phyloP scores from a whole-genome alignment of 2,329 filamentous ascomycete genomes.

The Penicillium sp. region DNA sequence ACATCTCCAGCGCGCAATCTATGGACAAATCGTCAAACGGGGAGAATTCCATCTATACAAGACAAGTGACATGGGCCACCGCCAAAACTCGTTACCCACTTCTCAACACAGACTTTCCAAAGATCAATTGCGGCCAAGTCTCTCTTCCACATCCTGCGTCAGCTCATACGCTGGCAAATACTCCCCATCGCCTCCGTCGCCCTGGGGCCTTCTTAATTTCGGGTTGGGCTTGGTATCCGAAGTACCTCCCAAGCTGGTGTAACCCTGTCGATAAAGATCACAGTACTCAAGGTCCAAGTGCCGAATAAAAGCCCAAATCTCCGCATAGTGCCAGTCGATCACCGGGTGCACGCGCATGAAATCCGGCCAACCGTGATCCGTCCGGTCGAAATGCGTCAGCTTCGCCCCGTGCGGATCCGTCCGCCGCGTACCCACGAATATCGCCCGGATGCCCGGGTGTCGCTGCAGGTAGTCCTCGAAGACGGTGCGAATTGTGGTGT shows the following conservation, averaged over 20 bases:
- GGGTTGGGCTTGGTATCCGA: slow-evolving; percentile 90
- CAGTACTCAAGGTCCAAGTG: slow-evolving; percentile 82
- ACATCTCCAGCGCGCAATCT: slow-evolving; percentile 13
- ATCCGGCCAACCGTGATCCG: slow-evolving; percentile 82
- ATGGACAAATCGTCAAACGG: slow-evolving; percentile 4
- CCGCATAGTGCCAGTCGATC: slow-evolving; percentile 94
- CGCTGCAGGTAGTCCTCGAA: slow-evolving; percentile 69
- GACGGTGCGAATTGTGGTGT: slow-evolving; percentile 67
- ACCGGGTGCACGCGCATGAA: slow-evolving; percentile 95
- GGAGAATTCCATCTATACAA: slow-evolving; percentile 13
- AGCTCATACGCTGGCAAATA: slow-evolving; percentile 26
- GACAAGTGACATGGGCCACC: not conserved
- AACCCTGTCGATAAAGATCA: slow-evolving; percentile 79
- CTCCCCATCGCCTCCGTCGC: slow-evolving; percentile 18
- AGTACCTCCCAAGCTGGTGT: slow-evolving; percentile 87
- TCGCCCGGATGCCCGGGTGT: slow-evolving; percentile 62
- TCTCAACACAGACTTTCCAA: not conserved
- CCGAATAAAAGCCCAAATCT: slow-evolving; percentile 82
- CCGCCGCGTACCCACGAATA: slow-evolving; percentile 83
- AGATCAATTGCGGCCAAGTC: slow-evolving; percentile 65
- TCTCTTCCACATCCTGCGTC: slow-evolving; percentile 69
- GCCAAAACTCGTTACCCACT: not conserved
- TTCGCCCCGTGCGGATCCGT: slow-evolving; percentile 86
- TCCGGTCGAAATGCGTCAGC: slow-evolving; percentile 79
- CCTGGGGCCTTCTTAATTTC: slow-evolving; percentile 50